phyloP scores from a whole-genome alignment of 2,329 filamentous ascomycete genomes.

The Corinectria fuckeliana region DNA sequence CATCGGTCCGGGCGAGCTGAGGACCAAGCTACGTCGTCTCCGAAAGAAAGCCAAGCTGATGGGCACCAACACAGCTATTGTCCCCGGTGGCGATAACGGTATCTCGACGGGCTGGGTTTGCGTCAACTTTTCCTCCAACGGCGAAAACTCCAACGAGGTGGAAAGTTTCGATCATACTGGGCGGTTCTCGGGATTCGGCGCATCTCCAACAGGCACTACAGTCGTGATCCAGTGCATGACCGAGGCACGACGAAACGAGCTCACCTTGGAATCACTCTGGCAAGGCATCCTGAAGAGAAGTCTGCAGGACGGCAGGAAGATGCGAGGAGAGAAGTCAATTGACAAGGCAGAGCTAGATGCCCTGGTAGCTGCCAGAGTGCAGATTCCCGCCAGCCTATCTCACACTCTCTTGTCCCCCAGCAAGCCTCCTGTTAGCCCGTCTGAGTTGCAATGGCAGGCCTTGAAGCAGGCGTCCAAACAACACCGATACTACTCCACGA shows the following conservation, averaged over 20 bases:
- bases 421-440: slow-evolving; percentile 9
- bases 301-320: slow-evolving; percentile 40
- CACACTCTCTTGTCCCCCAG: background rate
- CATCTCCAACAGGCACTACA: slow-evolving; percentile 55
- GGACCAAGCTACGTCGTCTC: slow-evolving; percentile 82
- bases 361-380: slow-evolving; percentile 42
- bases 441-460: slow-evolving; percentile 45
- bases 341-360: slow-evolving; percentile 40
- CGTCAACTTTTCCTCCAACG: slow-evolving; percentile 80
- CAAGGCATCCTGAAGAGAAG: slow-evolving; percentile 47
- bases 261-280: slow-evolving; percentile 63
- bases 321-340: slow-evolving; percentile 36
- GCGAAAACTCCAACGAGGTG: slow-evolving; percentile 57
- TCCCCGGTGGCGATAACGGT: slow-evolving; percentile 77
- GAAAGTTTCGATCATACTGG: slow-evolving; percentile 55
- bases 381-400: slow-evolving; percentile 36
- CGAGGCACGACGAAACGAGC: slow-evolving; percentile 57
- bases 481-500: slow-evolving; percentile 44
- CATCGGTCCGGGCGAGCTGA: slow-evolving; percentile 88
- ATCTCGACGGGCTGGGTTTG: slow-evolving; percentile 96
- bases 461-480: slow-evolving; percentile 44
- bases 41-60: slow-evolving; percentile 82
- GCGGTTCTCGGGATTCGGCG: slow-evolving; percentile 79
- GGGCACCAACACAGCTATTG: slow-evolving; percentile 71
- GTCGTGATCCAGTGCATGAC: slow-evolving; percentile 66